phyloP scores from a whole-genome alignment of 1,284 basidiomycete genomes.

The Boletus austroedulis region DNA sequence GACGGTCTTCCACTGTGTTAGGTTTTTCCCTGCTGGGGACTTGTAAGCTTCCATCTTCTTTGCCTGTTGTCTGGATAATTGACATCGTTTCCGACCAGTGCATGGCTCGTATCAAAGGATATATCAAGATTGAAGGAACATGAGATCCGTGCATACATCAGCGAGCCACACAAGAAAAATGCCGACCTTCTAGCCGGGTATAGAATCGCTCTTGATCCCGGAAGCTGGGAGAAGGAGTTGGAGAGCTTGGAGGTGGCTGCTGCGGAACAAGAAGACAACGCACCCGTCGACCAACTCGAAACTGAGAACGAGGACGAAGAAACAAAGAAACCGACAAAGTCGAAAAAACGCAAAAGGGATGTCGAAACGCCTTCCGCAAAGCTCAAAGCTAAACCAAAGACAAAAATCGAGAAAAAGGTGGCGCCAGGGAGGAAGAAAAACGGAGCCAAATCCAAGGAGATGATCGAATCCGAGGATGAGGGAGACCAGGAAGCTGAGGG shows the following conservation, averaged over 20 bases:
- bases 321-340: slow-evolving; percentile 52
- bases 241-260: slow-evolving; percentile 45
- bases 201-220: slow-evolving; percentile 78
- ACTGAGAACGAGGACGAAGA: slow-evolving; percentile 47
- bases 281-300: slow-evolving; percentile 66
- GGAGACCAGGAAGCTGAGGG: slow-evolving; percentile 42
- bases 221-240: slow-evolving; percentile 67
- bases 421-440: slow-evolving; percentile 50
- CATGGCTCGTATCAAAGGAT: slow-evolving; percentile 84
- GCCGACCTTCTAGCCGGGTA: slow-evolving; percentile 81
- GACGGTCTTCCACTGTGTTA: slow-evolving; percentile 70
- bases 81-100: slow-evolving; percentile 45
- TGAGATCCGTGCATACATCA: slow-evolving; percentile 84
- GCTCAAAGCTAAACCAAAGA: slow-evolving; percentile 38
- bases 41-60: slow-evolving; percentile 59
- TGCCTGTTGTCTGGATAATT: slow-evolving; percentile 13
- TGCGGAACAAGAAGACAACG: slow-evolving; percentile 59
- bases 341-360: slow-evolving; percentile 63
- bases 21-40: slow-evolving; percentile 90
- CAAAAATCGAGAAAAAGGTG: slow-evolving; percentile 40
- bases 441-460: slow-evolving; percentile 58
- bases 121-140: slow-evolving; percentile 74
- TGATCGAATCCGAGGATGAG: slow-evolving; percentile 70
- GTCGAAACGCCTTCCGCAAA: slow-evolving; percentile 42
- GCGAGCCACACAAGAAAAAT: slow-evolving; percentile 69